These are phyloP conservation scores for Claviceps citrina DNA, from an alignment of 2,329 filamentous ascomycete genomes.

Conservation along the genomic window DNA sequence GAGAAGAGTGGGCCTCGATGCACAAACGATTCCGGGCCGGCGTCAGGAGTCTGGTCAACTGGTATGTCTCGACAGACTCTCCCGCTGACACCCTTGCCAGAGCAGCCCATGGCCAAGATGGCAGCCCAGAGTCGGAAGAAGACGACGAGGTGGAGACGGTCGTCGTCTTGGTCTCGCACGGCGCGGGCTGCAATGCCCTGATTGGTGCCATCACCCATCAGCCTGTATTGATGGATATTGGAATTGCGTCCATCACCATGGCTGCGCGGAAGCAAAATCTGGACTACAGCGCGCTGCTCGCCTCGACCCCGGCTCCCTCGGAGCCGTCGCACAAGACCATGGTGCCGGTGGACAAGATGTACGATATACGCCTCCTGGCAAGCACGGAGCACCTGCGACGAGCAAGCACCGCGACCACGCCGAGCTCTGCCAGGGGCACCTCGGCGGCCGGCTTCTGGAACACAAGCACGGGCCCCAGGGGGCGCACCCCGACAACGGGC, in stretches of 20 bases:
- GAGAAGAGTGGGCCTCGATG: constrained; percentile 94
- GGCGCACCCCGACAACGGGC: constrained; percentile 19
- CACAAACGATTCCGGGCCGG: constrained; percentile 76
- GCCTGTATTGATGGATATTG: constrained; percentile 79
- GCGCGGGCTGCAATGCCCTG: constrained; percentile 87
- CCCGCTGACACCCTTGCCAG: constrained; percentile 37
- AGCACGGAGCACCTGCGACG: constrained; percentile 55
- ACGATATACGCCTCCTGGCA: constrained; percentile 60
- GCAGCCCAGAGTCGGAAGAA: constrained; percentile 23
- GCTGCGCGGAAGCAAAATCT: constrained; percentile 46
- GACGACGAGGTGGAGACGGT: constrained; percentile 58
- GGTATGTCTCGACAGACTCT: constrained; percentile 51
- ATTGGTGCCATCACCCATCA: constrained; percentile 85
- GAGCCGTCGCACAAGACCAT: constrained; percentile 13
- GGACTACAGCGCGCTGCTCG: constrained; percentile 21
- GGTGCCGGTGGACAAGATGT: constrained; percentile 42
- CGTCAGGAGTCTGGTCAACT: constrained; percentile 62
- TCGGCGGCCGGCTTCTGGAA: constrained; percentile 19
- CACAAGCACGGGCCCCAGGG: constrained; percentile 15
- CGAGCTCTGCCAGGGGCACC: constrained; percentile 18
- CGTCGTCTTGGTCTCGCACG: constrained; percentile 79
- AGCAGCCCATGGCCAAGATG: constrained; percentile 11
- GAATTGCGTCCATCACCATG: constrained; percentile 82
- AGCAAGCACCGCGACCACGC: constrained; percentile 19
- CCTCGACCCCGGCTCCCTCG: constrained; percentile 12